Evolutionary conservation across 495 filamentous ascomycete species (phyloP).

Genomic region (Penicillium psychrofluorescens): DNA sequence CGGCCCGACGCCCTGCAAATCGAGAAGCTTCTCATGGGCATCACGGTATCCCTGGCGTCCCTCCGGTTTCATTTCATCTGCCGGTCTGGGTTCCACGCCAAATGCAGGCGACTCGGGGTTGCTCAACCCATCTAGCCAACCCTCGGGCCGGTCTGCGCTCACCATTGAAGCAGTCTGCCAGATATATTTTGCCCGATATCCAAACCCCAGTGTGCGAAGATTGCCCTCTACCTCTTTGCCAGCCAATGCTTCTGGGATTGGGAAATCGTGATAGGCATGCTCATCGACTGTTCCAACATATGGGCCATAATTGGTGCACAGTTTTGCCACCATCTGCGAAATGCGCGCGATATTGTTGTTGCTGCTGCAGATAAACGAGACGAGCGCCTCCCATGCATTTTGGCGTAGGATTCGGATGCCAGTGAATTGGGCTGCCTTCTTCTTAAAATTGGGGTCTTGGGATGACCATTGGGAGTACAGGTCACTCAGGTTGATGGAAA

Average conservation of each 20-base stretch:
- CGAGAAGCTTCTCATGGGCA: conserved; percentile 74
- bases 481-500: conserved; percentile 59
- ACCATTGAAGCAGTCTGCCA: conserved; percentile 76
- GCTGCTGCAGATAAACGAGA: conserved; percentile 95
- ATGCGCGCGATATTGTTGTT: conserved; percentile 98
- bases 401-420: conserved; percentile 94
- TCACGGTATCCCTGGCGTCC: conserved; percentile 65
- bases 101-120: conserved; percentile 67
- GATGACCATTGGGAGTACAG: conserved; percentile 86
- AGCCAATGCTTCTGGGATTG: conserved; percentile 62
- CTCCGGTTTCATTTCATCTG: conserved; percentile 46
- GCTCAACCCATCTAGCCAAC: conserved; percentile 67
- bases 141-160: conserved; percentile 51
- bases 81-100: conserved; percentile 32
- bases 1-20: conserved; percentile 81
- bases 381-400: conserved; percentile 90
- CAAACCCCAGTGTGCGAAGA: conserved; percentile 80
- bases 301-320: conserved; percentile 79
- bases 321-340: conserved; percentile 89
- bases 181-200: conserved; percentile 90
- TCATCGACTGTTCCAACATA: conserved; percentile 63
- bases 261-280: conserved; percentile 81
- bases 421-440: conserved; percentile 77
- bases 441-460: conserved; percentile 82
- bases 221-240: conserved; percentile 63